Evolutionary conservation across 441 rosid species (phyloP).

Genomic region (Cnidoscolus chayamansa): DNA sequence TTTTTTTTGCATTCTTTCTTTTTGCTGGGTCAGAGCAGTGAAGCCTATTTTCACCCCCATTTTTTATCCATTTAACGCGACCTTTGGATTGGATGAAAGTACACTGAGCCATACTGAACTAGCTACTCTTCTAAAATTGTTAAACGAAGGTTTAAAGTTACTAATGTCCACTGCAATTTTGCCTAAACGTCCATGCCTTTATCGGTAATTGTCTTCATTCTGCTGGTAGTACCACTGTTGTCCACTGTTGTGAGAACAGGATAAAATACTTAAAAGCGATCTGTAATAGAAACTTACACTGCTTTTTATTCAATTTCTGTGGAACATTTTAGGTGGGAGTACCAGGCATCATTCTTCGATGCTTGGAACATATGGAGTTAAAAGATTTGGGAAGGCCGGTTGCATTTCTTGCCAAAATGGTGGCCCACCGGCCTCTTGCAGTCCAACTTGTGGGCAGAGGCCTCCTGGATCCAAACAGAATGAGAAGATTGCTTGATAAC

Average conservation of each 20-base stretch:
- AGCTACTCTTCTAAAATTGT: neutral
- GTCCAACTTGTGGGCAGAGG: slow-evolving; percentile 84
- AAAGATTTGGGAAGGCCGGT: slow-evolving; percentile 84
- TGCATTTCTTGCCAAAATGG: slow-evolving; percentile 93
- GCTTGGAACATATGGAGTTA: slow-evolving; percentile 76
- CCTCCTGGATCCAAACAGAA: slow-evolving; percentile 68
- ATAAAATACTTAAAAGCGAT: neutral
- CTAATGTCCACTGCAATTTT: neutral
- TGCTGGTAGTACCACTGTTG: neutral
- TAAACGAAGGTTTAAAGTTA: neutral
- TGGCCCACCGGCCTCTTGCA: slow-evolving; percentile 71
- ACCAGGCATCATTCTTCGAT: slow-evolving; percentile 59
- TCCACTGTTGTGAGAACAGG: neutral
- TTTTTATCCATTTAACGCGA: neutral
- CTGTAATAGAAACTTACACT: neutral
- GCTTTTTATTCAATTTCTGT: slow-evolving; percentile 16
- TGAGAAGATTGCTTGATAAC: slow-evolving; percentile 63
- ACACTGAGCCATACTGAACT: neutral
- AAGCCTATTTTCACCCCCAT: neutral
- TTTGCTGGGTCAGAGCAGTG: neutral
- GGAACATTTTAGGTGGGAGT: slow-evolving; percentile 63
- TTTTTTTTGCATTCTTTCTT: neutral
- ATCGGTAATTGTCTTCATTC: neutral
- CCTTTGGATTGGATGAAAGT: neutral
- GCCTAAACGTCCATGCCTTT: neutral